A percentile compares a stretch with the other conserved stretches of the same genome.
Conservation (phyloP, 2,329 filamentous ascomycete genomes). For the Chaetothyriales sp. region DNA sequence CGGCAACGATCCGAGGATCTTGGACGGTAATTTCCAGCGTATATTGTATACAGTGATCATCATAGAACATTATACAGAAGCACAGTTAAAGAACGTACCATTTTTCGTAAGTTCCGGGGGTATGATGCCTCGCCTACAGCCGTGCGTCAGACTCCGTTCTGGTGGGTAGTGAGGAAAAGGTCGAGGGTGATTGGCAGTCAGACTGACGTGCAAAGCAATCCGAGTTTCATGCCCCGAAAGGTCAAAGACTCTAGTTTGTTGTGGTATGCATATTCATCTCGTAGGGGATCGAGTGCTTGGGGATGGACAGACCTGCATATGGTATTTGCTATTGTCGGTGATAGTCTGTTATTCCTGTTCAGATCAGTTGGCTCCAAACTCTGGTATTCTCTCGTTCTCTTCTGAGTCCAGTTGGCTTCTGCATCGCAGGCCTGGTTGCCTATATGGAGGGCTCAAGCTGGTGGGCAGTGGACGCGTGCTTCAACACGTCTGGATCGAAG, state of each 20-base stretch:
- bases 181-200: constrained; percentile 38
- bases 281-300: not conserved
- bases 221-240: constrained; percentile 65
- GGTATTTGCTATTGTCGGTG: not conserved
- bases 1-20: constrained; percentile 57
- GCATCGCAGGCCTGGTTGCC: not conserved
- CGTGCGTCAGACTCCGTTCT: constrained; percentile 15
- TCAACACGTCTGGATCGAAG: not conserved
- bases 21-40: constrained; percentile 97
- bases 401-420: not conserved
- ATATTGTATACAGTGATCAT: constrained; percentile 48
- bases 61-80: constrained; percentile 29
- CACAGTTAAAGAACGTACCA: constrained; percentile 4
- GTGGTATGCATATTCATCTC: constrained; percentile 18
- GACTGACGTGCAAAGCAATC: constrained; percentile 77
- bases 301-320: not conserved
- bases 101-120: constrained; percentile 14
- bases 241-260: constrained; percentile 95
- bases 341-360: not conserved
- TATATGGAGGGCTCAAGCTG: not conserved
- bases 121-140: constrained; percentile 10
- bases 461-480: not conserved
- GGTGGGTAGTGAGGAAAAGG: not conserved
- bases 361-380: not conserved
- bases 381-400: not conserved